A percentile compares a stretch with the other conserved stretches of the same genome.
Conservation (phyloP, 2,329 filamentous ascomycete species). For the Aspergillus candidus region DNA sequence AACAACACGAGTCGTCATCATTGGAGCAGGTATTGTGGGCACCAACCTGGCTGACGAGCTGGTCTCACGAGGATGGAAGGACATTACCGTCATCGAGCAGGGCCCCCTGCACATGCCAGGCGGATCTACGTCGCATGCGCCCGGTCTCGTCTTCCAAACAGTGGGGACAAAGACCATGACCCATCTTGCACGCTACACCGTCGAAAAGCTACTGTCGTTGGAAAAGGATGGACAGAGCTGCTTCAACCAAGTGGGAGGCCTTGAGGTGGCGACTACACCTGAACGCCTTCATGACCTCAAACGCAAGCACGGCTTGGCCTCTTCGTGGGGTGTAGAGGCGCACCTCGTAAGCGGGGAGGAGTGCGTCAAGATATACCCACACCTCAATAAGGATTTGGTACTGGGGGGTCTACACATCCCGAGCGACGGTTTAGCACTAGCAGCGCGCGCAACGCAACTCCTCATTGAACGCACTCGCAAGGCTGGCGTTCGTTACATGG, state of each 20-base stretch:
- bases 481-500: constrained; percentile 55
- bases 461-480: constrained; percentile 53
- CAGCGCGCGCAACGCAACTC: constrained; percentile 56
- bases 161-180: constrained; percentile 47
- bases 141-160: constrained; percentile 59
- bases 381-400: constrained; percentile 48
- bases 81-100: constrained; percentile 61
- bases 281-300: constrained; percentile 56
- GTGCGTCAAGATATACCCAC: constrained; percentile 50
- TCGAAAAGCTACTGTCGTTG: constrained; percentile 54
- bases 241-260: constrained; percentile 57
- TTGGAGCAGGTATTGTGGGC: constrained; percentile 60
- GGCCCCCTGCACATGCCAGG: constrained; percentile 58
- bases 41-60: constrained; percentile 60
- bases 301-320: constrained; percentile 56
- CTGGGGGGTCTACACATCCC: constrained; percentile 57
- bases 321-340: constrained; percentile 56
- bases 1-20: constrained; percentile 50
- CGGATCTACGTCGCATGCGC: constrained; percentile 60
- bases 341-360: constrained; percentile 47
- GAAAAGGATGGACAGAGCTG: constrained; percentile 46
- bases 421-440: constrained; percentile 55
- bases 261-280: constrained; percentile 57
- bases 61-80: constrained; percentile 54
- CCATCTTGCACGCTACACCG: constrained; percentile 55